Conservation (phyloP, 1,284 basidiomycete species). For the Boletus coffeatus region DNA sequence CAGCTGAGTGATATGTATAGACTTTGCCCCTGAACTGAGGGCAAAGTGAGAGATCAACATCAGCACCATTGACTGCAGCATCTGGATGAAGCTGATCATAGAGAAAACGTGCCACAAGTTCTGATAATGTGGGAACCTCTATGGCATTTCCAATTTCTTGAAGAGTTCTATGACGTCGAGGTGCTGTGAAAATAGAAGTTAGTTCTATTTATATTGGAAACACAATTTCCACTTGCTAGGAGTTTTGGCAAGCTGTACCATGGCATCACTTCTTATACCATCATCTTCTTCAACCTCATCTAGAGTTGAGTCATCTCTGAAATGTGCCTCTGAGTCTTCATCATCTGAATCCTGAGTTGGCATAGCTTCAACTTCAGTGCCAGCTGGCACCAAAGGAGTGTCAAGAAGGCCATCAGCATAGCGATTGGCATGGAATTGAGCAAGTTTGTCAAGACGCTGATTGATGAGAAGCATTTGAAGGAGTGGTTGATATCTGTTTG, state of each 20-base stretch:
- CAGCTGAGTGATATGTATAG: not conserved
- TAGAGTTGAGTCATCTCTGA: not conserved
- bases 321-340: not conserved
- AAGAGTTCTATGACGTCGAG: not conserved
- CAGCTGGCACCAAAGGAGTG: not conserved
- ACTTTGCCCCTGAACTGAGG: not conserved
- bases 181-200: not conserved
- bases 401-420: not conserved
- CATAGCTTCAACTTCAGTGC: not conserved
- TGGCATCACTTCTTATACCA: not conserved
- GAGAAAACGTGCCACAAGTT: not conserved
- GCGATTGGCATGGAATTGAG: not conserved
- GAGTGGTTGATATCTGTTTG: not conserved
- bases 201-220: not conserved
- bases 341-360: not conserved
- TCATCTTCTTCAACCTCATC: not conserved
- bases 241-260: not conserved
- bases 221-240: not conserved
- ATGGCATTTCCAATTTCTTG: not conserved
- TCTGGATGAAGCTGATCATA: not conserved
- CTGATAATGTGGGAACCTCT: not conserved
- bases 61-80: not conserved
- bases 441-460: not conserved
- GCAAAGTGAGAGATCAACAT: not conserved
- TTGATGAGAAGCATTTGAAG: not conserved